Evolutionary conservation across 2,329 filamentous ascomycete species (phyloP).

Genomic region (Claviceps sp.): DNA sequence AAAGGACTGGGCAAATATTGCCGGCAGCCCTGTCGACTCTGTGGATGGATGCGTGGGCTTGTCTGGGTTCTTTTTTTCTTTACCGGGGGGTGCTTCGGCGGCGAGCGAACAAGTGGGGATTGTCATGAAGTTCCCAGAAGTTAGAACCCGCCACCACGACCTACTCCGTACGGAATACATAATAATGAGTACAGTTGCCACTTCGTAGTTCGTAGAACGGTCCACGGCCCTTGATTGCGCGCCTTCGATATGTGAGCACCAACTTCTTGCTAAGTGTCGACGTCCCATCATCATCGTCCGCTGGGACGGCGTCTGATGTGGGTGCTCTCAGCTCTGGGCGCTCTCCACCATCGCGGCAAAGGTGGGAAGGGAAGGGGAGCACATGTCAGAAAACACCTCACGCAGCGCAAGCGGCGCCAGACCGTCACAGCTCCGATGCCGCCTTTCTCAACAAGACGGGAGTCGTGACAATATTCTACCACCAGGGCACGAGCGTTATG

Average conservation of each 20-base stretch:
- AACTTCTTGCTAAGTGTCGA: not conserved
- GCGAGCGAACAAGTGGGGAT: conserved; percentile 11
- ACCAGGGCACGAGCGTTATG: not conserved
- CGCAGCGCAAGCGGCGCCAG: conserved; percentile 4
- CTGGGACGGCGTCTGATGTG: not conserved
- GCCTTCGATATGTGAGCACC: too few species aligned
- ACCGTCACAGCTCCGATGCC: conserved; percentile 3
- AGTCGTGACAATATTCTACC: not conserved
- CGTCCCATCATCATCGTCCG: not conserved
- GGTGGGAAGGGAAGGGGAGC: conserved; percentile 3
- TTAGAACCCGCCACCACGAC: too few species aligned
- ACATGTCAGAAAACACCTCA: conserved; percentile 13
- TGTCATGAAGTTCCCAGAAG: not conserved
- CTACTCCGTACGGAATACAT: too few species aligned
- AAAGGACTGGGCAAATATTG: not conserved
- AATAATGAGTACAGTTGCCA: too few species aligned
- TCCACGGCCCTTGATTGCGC: too few species aligned
- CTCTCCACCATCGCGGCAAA: not conserved
- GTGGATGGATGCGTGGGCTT: not conserved
- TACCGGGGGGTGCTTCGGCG: conserved; percentile 2
- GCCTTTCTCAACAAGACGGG: not conserved
- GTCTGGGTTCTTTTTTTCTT: conserved; percentile 7
- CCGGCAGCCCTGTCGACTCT: not conserved
- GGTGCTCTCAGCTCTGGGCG: not conserved
- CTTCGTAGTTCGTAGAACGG: too few species aligned